Base-by-base conservation (phyloP, 495 filamentous ascomycete genomes). In the Aspergillus sparsus region DNA sequence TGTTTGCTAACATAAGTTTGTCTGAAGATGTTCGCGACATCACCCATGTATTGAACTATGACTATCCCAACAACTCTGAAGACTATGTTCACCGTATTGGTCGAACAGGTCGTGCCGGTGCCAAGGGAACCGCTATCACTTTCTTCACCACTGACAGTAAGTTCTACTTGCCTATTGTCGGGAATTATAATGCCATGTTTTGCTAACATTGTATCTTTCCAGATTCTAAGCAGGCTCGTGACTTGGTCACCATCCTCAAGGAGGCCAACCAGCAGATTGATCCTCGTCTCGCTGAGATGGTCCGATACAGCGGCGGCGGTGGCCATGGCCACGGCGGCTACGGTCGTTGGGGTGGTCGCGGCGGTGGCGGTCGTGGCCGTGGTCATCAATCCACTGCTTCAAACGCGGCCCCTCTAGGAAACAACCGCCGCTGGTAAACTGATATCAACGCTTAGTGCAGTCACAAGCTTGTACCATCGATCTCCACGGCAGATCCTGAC, bases 41-140 rank as follows among this genome's bases (percentile, higher is more conserved):
- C 79, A 97, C 93, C 77, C 94, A 98, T 81, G 94, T 98, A 80
- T 84, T 98, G 80, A 98, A 98, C 88, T 98, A 97, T 89, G 94
- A 98, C 78, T 97, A 97, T 75, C 94, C 94, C 73, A 97, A 98
- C 83, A 98, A 98, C 82, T 98, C 94, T 77, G 93, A 98, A 77
- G 93, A 97, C 70, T 98, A 98, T 65, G 92, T 98, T 61, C 94
- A 98, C 71, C 90, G 94, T 63, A 98, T 98, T 74, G 94, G 89
- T 65, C 86, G 92, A 73, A 98, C 93, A 37, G 93, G 92, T 62
- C 87, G 93, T 73, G 94, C 94, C 50, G 94, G 94, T 65, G 90
- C 91, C 66, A 86, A 85, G 53, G 93, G 93, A 64, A 86, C 89
- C 60, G 93, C 93, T 60, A 91, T 96, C 67, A 97, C 94, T 13